Evolutionary conservation across 176 grass and related monocot genomes (phyloP).

Genomic region (Bromus sterilis): DNA sequence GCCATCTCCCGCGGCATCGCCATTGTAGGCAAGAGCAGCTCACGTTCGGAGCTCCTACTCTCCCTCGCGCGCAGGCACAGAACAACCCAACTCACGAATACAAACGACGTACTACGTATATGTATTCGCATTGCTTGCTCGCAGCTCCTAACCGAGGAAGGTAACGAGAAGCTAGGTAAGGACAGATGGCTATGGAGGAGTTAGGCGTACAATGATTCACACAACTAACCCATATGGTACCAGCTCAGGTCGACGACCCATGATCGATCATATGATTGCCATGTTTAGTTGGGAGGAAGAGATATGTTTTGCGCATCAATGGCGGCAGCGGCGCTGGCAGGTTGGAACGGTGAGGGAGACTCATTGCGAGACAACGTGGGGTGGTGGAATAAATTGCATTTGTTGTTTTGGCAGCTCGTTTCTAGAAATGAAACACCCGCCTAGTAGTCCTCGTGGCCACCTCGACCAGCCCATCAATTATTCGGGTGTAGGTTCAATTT

Average conservation of each 20-base stretch:
- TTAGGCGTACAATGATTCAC: background rate
- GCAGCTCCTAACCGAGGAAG: background rate
- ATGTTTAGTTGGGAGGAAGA: background rate
- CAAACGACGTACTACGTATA: background rate
- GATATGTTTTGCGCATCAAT: too few relatives aligned
- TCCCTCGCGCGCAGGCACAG: background rate
- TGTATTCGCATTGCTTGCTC: background rate
- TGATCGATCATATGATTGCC: background rate
- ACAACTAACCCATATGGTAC: background rate
- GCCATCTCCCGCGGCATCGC: slow-evolving; percentile 21
- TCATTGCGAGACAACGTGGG: too few relatives aligned
- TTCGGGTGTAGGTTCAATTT: too few relatives aligned
- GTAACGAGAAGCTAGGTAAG: background rate
- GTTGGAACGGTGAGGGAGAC: too few relatives aligned
- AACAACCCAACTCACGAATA: background rate
- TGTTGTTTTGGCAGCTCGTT: too few relatives aligned
- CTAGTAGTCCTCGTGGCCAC: too few relatives aligned
- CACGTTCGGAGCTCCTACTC: background rate
- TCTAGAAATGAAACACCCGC: too few relatives aligned
- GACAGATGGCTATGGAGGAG: background rate
- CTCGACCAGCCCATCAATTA: too few relatives aligned
- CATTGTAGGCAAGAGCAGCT: background rate
- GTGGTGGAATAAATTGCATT: too few relatives aligned
- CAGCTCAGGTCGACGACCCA: background rate
- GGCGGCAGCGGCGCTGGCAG: too few relatives aligned